Evolutionary conservation across 495 filamentous ascomycete genomes (phyloP).

Genomic region (Aspergillus heteromorphus): DNA sequence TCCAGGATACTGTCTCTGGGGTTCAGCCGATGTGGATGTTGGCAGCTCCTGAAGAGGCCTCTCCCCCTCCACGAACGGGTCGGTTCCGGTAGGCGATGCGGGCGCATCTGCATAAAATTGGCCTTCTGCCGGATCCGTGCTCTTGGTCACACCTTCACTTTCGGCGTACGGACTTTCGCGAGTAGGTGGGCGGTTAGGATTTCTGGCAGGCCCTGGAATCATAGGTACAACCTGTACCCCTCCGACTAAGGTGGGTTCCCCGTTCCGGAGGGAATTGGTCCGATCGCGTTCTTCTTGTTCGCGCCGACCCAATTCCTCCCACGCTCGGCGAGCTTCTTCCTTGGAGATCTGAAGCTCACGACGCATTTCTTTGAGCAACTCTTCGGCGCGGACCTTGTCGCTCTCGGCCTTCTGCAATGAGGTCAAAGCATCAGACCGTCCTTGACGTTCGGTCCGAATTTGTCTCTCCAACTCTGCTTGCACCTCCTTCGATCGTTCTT

Average conservation of each 20-base stretch:
- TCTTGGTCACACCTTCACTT: conserved; percentile 18
- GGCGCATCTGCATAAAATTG: conserved; percentile 43
- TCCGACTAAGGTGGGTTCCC: conserved; percentile 82
- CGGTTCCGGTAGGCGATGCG: conserved; percentile 50
- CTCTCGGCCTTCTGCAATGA: conserved; percentile 58
- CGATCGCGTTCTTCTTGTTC: conserved; percentile 95
- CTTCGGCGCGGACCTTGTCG: conserved; percentile 64
- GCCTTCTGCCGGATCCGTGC: conserved; percentile 22
- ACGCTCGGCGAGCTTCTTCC: conserved; percentile 90
- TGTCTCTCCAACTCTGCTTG: conserved; percentile 72
- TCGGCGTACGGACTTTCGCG: conserved; percentile 40
- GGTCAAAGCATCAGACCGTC: conserved; percentile 57
- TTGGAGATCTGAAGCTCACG: conserved; percentile 92
- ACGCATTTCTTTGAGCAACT: conserved; percentile 75
- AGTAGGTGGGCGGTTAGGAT: conserved; percentile 46
- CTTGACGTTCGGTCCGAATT: conserved; percentile 66
- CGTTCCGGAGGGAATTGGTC: conserved; percentile 76
- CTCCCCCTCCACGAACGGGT: conserved; percentile 49
- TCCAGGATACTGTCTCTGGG: conserved; percentile 22
- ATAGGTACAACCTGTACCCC: conserved; percentile 97
- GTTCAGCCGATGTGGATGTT: conserved; percentile 23
- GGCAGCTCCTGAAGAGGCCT: conserved; percentile 20
- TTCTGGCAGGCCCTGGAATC: conserved; percentile 67
- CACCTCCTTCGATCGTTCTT: conserved; percentile 81
- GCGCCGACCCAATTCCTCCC: conserved; percentile 91